Conservation (phyloP, 179 eudicot genomes). For the Corrigiola litoralis region DNA sequence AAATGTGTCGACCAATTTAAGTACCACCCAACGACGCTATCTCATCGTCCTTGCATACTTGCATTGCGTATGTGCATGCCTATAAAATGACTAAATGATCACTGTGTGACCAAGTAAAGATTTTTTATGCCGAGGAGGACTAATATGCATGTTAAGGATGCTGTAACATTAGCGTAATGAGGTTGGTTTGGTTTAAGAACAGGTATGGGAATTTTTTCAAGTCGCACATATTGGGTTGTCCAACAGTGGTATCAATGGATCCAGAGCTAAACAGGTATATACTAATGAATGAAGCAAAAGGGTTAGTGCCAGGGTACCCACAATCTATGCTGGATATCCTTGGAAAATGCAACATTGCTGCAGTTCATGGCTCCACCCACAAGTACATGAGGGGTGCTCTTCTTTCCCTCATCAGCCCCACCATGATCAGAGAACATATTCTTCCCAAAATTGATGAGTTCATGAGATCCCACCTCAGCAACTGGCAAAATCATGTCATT, state of each 20-base stretch:
- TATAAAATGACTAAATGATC: too few species aligned
- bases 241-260: slow-evolving; percentile 95
- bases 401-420: slow-evolving; percentile 67
- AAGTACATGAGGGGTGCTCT: slow-evolving; percentile 96
- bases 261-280: slow-evolving; percentile 79
- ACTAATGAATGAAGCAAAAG: slow-evolving; percentile 80
- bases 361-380: slow-evolving; percentile 91
- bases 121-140: too few species aligned
- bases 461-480: slow-evolving; percentile 74
- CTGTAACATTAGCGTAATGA: too few species aligned
- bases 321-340: slow-evolving; percentile 91
- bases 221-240: slow-evolving; percentile 93
- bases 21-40: too few species aligned
- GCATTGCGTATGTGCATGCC: too few species aligned
- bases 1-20: too few species aligned
- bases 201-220: slow-evolving; percentile 93
- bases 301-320: slow-evolving; percentile 94
- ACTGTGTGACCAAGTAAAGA: too few species aligned
- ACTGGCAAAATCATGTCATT: slow-evolving; percentile 63
- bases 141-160: too few species aligned
- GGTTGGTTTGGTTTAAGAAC: neutral
- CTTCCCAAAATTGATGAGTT: slow-evolving; percentile 77
- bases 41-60: too few species aligned
- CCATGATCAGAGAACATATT: slow-evolving; percentile 66
- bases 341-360: slow-evolving; percentile 92